Conservation (phyloP, 257 asterid genomes). For the Przewalskia tangutica region DNA sequence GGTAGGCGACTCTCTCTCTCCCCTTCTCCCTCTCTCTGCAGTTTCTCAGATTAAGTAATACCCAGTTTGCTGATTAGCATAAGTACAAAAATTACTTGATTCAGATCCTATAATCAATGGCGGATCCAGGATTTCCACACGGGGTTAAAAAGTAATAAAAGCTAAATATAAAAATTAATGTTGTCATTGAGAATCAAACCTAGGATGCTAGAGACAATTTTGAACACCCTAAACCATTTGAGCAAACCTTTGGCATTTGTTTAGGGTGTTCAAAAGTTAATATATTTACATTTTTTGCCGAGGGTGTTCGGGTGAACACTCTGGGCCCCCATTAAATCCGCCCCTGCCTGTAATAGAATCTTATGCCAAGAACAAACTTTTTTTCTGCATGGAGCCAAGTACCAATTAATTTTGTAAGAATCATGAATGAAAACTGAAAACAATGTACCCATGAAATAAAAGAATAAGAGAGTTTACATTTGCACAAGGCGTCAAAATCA, state of each 20-base stretch:
- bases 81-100: neutral
- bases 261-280: too few species aligned
- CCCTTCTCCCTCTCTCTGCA: neutral
- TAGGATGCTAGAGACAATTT: too few species aligned
- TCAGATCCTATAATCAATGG: neutral
- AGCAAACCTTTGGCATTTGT: too few species aligned
- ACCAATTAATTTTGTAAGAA: neutral
- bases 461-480: constrained; percentile 35
- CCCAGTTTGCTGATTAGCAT: neutral
- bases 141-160: too few species aligned
- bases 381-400: neutral
- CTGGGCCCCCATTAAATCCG: too few species aligned
- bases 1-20: neutral
- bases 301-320: too few species aligned
- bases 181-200: too few species aligned
- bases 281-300: too few species aligned
- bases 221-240: too few species aligned
- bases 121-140: too few species aligned
- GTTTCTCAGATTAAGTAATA: neutral
- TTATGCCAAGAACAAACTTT: neutral
- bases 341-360: neutral
- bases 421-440: neutral
- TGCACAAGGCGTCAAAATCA: constrained; percentile 66
- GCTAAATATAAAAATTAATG: too few species aligned
- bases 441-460: neutral